Base-by-base conservation (phyloP, 371 early-diverging fungal genomes). In the Apophysomyces trapeziformis region DNA sequence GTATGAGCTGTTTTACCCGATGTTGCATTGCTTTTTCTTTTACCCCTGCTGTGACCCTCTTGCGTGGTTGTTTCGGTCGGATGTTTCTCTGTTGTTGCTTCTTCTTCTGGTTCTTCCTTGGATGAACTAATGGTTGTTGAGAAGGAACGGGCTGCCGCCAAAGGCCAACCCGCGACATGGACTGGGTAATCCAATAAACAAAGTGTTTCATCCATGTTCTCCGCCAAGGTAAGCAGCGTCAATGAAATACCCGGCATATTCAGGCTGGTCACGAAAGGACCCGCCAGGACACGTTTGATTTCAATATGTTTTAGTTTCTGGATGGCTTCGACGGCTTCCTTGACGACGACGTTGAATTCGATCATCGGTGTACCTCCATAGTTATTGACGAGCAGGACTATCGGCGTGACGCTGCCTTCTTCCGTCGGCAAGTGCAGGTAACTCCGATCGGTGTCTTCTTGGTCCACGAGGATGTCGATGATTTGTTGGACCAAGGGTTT, bases 181-280 rank as follows among this genome's bases (percentile, higher is more conserved):
- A 85, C 83, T 6, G 80, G 77, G 38, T 72, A 59, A 69, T 89
- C 91, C 26, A 87, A 63, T 39, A 84, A 66, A 0, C 66, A 60
- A 38, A 85, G 57, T 4, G 85, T 35, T 13, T 77, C 68, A 36
- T 59, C 7, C 16, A 57, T 56, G 1, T 38, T 35, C 5, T 75
- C 72, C 7, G 80, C 75, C 5, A 87, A 68, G 11, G 70, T 69
- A 9, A 92, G 68, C 14, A 91, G 59, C 2, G 92, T 81, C 36
- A 93, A 64, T 37, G 92, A 91, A 35, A 85, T 69, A 8, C 93
- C 93, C 7, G 87, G 87, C 93, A 93, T 94, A 38, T 90, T 90
- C 61, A 94, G 80, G 1, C 90, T 85, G 0, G 92, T 91, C 79
- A 94, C 86, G 58, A 87, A 89, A 0, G 87, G 72, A 11, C 92